A percentile compares a stretch with the other conserved stretches of the same genome.
phyloP scores from a whole-genome alignment of 176 grass and related monocot genomes.

The Aegilops speltoides region DNA sequence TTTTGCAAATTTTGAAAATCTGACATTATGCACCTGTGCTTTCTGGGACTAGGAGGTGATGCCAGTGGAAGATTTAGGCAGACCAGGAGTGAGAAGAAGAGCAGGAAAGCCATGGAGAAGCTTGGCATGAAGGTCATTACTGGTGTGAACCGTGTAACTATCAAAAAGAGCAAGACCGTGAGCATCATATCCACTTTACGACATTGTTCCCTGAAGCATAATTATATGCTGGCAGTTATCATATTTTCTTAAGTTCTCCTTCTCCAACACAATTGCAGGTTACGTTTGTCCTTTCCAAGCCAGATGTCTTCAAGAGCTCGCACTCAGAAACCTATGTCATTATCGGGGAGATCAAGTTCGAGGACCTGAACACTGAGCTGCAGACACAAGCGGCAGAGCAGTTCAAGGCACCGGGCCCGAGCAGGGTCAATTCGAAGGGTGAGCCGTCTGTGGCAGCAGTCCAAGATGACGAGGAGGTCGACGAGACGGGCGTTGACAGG shows the following conservation, averaged over 20 bases:
- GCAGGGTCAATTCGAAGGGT: not conserved
- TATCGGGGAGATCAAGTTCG: constrained; percentile 30
- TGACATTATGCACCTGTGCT: not conserved
- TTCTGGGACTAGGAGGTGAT: constrained; percentile 27
- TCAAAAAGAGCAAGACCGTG: constrained; percentile 46
- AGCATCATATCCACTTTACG: not conserved
- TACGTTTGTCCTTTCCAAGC: constrained; percentile 34
- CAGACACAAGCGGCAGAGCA: constrained; percentile 21
- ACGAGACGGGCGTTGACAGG: constrained; percentile 16
- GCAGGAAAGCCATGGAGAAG: constrained; percentile 34
- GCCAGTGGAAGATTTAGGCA: constrained; percentile 29
- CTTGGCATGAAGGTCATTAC: constrained; percentile 39
- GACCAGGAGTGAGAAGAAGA: constrained; percentile 41
- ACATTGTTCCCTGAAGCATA: not conserved
- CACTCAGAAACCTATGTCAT: constrained; percentile 34
- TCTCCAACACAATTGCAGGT: not conserved
- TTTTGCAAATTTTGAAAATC: not conserved
- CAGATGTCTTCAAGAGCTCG: constrained; percentile 37
- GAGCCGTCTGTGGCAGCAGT: not conserved
- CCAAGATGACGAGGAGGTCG: constrained; percentile 30
- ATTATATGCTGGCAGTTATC: not conserved
- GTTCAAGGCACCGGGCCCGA: constrained; percentile 15
- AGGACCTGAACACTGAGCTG: constrained; percentile 27
- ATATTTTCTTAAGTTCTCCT: not conserved
- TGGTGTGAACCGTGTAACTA: constrained; percentile 36